These are phyloP conservation scores for Neonectria hederae DNA, from an alignment of 2,329 filamentous ascomycete species.

Conservation along the genomic window DNA sequence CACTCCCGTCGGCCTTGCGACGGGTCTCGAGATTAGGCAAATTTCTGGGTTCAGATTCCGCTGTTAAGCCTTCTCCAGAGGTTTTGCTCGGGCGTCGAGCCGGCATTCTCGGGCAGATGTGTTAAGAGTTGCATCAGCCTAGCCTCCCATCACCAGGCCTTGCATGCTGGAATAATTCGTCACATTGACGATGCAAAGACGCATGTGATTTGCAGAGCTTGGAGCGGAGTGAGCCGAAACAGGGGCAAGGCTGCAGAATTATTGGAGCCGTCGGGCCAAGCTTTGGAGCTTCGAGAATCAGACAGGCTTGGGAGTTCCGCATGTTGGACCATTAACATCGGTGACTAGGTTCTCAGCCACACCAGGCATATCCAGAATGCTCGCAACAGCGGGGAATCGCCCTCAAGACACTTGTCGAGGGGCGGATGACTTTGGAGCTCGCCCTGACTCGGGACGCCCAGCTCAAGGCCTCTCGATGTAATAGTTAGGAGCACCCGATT, in stretches of 20 bases:
- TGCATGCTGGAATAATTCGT: background rate
- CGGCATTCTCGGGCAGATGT: slow-evolving; percentile 24
- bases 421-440: background rate
- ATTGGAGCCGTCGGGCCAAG: background rate
- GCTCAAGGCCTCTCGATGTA: background rate
- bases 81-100: slow-evolving; percentile 17
- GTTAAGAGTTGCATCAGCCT: slow-evolving; percentile 16
- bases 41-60: slow-evolving; percentile 22
- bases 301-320: background rate
- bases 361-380: background rate
- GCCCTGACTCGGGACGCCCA: background rate
- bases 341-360: background rate
- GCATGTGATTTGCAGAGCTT: slow-evolving; percentile 19
- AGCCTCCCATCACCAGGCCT: background rate
- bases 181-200: slow-evolving; percentile 5
- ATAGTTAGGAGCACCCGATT: background rate
- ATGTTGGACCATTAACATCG: background rate
- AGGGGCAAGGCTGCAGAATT: slow-evolving; percentile 3
- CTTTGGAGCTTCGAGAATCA: background rate
- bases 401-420: background rate
- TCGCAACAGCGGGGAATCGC: background rate
- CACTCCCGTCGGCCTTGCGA: slow-evolving; percentile 15
- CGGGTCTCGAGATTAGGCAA: slow-evolving; percentile 6
- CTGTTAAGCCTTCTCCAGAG: slow-evolving; percentile 28
- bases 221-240: slow-evolving; percentile 5